Percentiles rank a stretch among this genome's conserved stretches.
Conservation (phyloP, 106 monocot species). For the Acorus calamus region DNA sequence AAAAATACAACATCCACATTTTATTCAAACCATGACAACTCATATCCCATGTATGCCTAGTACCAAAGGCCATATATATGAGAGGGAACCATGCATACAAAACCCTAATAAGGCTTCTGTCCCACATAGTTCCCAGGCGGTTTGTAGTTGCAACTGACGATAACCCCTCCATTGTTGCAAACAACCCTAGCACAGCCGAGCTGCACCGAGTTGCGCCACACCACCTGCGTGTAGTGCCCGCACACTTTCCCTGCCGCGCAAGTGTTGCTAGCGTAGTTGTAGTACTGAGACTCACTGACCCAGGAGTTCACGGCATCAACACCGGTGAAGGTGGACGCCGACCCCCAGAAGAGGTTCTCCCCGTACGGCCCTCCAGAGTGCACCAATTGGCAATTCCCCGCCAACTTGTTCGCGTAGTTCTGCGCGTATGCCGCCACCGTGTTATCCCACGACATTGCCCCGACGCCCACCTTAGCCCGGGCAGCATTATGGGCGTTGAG, state of each 20-base stretch:
- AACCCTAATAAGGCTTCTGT: slow-evolving; percentile 17
- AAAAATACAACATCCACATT: too few species aligned
- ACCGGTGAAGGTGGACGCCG: too few species aligned
- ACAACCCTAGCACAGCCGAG: slow-evolving; percentile 35
- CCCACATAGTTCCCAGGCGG: slow-evolving; percentile 38
- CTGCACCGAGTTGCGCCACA: slow-evolving; percentile 27
- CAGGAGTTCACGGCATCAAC: too few species aligned
- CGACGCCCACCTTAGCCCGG: slow-evolving; percentile 9
- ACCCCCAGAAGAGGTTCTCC: too few species aligned
- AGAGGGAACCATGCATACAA: too few species aligned
- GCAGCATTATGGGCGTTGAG: slow-evolving; percentile 22
- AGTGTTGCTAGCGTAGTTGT: slow-evolving; percentile 19
- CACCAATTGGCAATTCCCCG: too few species aligned
- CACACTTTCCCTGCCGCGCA: slow-evolving; percentile 22
- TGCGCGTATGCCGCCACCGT: slow-evolving; percentile 17
- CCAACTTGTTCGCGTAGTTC: too few species aligned
- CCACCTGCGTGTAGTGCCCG: slow-evolving; percentile 22
- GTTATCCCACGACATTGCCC: slow-evolving; percentile 19
- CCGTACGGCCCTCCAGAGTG: too few species aligned
- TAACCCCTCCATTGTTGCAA: slow-evolving; percentile 24
- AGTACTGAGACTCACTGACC: too few species aligned
- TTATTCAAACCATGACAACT: too few species aligned
- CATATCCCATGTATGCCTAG: too few species aligned
- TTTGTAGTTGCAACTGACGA: slow-evolving; percentile 39
- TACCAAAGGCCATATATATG: too few species aligned